Conservation (phyloP, 1,139 yeast genomes). For the Yamadazyma mexicana region DNA sequence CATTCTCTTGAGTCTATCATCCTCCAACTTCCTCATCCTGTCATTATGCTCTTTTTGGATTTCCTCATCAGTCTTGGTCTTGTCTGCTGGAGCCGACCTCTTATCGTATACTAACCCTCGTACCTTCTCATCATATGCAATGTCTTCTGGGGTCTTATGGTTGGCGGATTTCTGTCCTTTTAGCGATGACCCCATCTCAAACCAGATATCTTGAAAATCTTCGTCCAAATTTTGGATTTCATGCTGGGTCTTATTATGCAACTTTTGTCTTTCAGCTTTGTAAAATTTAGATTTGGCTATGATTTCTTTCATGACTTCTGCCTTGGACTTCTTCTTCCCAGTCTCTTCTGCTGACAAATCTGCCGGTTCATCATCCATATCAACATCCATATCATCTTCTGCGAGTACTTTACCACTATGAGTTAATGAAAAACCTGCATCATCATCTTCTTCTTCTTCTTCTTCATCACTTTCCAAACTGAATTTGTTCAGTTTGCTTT, state of each 20-base stretch:
- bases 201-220: constrained; percentile 74
- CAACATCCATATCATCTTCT: constrained; percentile 22
- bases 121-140: constrained; percentile 72
- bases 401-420: constrained; percentile 74
- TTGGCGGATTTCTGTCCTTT: constrained; percentile 19
- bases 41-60: constrained; percentile 66
- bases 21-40: constrained; percentile 67
- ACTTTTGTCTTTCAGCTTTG: constrained; percentile 83
- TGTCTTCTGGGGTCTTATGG: constrained; percentile 46
- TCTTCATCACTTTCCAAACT: constrained; percentile 73
- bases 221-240: constrained; percentile 77
- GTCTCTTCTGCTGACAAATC: constrained; percentile 35
- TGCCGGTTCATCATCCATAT: constrained; percentile 9
- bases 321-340: constrained; percentile 75
- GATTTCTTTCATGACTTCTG: constrained; percentile 95
- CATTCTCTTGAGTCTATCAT: constrained; percentile 82
- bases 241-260: constrained; percentile 68
- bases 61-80: constrained; percentile 93
- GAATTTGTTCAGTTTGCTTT: constrained; percentile 53
- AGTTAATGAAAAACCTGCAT: constrained; percentile 54
- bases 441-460: constrained; percentile 40
- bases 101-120: constrained; percentile 80
- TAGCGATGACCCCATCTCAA: constrained; percentile 37
- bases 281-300: constrained; percentile 92
- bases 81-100: constrained; percentile 92